Evolutionary conservation across 2,329 filamentous ascomycete species (phyloP).

Genomic region (Fusarium sp.): DNA sequence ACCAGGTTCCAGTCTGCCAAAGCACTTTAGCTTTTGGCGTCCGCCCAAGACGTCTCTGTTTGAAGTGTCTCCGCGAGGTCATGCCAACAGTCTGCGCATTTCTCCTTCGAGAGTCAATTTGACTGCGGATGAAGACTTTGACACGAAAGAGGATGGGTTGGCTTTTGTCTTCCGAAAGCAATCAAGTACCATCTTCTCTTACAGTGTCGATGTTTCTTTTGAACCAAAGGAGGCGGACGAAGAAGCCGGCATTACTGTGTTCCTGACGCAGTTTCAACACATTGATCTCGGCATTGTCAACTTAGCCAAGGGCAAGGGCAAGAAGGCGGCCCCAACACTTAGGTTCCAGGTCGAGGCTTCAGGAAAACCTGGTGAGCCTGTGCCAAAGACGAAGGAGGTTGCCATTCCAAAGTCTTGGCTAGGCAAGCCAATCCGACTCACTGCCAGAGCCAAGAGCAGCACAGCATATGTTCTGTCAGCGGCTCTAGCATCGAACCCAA

Average conservation of each 20-base stretch:
- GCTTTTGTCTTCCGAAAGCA: slow-evolving; percentile 14
- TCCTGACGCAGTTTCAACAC: slow-evolving; percentile 69
- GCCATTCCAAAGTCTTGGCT: slow-evolving; percentile 14
- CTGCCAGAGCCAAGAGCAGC: neutral
- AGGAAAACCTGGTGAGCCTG: neutral
- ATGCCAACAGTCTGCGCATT: slow-evolving; percentile 63
- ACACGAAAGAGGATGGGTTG: neutral
- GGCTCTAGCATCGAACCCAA: neutral
- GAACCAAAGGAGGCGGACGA: slow-evolving; percentile 56
- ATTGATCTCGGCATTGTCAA: slow-evolving; percentile 61
- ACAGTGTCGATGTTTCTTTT: slow-evolving; percentile 51
- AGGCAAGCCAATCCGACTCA: neutral
- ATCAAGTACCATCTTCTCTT: slow-evolving; percentile 9
- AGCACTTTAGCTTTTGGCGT: slow-evolving; percentile 3
- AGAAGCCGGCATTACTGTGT: slow-evolving; percentile 68
- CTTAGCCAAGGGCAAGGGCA: too few relatives aligned
- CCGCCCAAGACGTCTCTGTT: slow-evolving; percentile 63
- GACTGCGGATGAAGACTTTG: slow-evolving; percentile 53
- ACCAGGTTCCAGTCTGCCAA: slow-evolving; percentile 1
- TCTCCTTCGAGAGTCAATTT: slow-evolving; percentile 67
- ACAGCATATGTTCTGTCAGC: neutral
- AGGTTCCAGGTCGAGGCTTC: too few relatives aligned
- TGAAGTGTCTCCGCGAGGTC: slow-evolving; percentile 60
- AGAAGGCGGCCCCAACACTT: too few relatives aligned
- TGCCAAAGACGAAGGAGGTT: neutral